These are phyloP conservation scores for Evansstolkia leycettana DNA, from an alignment of 495 filamentous ascomycete species.

Conservation along the genomic window DNA sequence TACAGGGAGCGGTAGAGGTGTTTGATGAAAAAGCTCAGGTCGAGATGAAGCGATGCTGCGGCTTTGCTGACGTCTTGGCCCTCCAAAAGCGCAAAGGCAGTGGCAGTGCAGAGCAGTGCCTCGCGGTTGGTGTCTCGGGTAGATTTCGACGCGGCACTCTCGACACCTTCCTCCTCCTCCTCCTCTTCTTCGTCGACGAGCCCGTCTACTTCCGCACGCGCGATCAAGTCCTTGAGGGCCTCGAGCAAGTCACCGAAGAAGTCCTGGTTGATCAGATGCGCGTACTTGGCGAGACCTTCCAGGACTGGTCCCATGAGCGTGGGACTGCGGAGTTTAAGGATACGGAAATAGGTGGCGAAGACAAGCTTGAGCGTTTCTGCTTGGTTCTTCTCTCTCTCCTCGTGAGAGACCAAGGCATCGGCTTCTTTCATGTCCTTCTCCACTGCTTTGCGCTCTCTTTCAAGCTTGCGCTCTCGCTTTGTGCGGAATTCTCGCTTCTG, in stretches of 20 bases:
- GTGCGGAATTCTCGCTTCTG: constrained; percentile 64
- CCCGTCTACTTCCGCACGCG: constrained; percentile 46
- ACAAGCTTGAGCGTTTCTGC: constrained; percentile 91
- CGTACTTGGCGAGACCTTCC: constrained; percentile 83
- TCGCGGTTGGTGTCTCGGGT: constrained; percentile 64
- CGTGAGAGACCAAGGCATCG: constrained; percentile 78
- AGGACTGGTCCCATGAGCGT: constrained; percentile 87
- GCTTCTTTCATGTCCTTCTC: constrained; percentile 92
- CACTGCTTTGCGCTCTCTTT: constrained; percentile 71
- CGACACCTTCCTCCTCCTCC: constrained; percentile 27
- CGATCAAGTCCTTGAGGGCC: constrained; percentile 82
- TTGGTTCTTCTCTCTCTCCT: constrained; percentile 86
- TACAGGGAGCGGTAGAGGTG: constrained; percentile 82
- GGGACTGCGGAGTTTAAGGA: constrained; percentile 64
- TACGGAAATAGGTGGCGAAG: constrained; percentile 88
- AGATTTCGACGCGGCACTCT: constrained; percentile 17
- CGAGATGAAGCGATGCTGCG: constrained; percentile 59
- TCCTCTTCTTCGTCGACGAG: constrained; percentile 35
- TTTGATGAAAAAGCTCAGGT: constrained; percentile 87
- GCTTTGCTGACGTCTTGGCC: constrained; percentile 68
- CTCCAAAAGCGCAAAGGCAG: constrained; percentile 83
- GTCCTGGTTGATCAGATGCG: constrained; percentile 93
- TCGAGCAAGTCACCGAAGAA: constrained; percentile 96
- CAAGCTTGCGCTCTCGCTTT: constrained; percentile 58
- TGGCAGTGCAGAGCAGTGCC: constrained; percentile 86